Conservation (phyloP, 2,329 filamentous ascomycete genomes). For the Didymella glomerata region DNA sequence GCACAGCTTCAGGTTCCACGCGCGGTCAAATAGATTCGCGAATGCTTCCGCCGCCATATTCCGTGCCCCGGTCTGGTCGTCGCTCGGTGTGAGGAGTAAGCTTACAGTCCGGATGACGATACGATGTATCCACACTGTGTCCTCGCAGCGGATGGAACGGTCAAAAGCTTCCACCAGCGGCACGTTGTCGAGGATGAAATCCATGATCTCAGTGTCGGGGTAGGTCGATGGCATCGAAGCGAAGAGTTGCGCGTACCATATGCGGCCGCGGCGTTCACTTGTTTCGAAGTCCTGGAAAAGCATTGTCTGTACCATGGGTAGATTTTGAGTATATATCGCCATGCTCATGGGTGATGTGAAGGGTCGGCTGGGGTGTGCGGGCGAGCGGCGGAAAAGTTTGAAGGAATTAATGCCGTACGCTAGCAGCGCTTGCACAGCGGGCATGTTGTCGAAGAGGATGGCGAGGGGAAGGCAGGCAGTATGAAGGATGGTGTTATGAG, state of each 20-base stretch:
- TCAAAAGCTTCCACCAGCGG: conserved; percentile 19
- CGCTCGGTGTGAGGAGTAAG: conserved; percentile 4
- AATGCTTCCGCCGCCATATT: conserved; percentile 17
- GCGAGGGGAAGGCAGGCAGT: conserved; percentile 22
- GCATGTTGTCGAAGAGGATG: conserved; percentile 18
- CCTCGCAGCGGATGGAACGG: conserved; percentile 18
- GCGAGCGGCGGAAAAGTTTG: conserved; percentile 17
- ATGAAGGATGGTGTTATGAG: conserved; percentile 10
- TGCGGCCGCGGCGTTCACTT: conserved; percentile 9
- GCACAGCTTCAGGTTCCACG: conserved; percentile 19
- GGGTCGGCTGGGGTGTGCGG: conserved; percentile 16
- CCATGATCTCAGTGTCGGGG: conserved; percentile 3
- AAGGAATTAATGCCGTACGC: conserved; percentile 17
- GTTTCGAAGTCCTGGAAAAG: conserved; percentile 18
- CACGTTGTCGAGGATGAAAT: conserved; percentile 21
- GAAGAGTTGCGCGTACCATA: conserved; percentile 23
- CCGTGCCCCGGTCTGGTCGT: conserved; percentile 3
- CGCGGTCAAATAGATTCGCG: conserved; percentile 11
- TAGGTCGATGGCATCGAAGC: conserved; percentile 5
- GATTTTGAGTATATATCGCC: conserved; percentile 12
- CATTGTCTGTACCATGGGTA: neutral
- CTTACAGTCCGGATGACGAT: conserved; percentile 15
- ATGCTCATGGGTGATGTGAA: conserved; percentile 21
- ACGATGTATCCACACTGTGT: conserved; percentile 15
- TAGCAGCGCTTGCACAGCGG: conserved; percentile 16